These are phyloP conservation scores for Trichoderma afroharzianum DNA, from an alignment of 2,329 filamentous ascomycete genomes.

Conservation along the genomic window DNA sequence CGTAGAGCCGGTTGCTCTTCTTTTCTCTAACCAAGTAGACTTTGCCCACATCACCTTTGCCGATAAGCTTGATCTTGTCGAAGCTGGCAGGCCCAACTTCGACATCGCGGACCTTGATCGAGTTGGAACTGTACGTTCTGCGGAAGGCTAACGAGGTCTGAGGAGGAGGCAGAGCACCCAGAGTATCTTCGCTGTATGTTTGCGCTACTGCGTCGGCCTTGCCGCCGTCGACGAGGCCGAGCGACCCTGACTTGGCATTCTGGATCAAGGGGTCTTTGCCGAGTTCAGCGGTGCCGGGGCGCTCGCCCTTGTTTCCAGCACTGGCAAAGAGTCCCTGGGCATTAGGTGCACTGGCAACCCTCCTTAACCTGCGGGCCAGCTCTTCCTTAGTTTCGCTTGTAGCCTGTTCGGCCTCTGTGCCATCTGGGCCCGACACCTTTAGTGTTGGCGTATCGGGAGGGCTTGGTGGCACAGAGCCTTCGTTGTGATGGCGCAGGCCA, in stretches of 20 bases:
- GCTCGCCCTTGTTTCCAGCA: constrained; percentile 44
- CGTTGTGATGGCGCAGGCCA: constrained; percentile 89
- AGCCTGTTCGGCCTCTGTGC: constrained; percentile 61
- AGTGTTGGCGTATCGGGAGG: constrained; percentile 85
- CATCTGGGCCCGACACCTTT: constrained; percentile 66
- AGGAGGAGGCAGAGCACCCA: constrained; percentile 62
- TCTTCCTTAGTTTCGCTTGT: constrained; percentile 87
- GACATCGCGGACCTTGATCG: constrained; percentile 96
- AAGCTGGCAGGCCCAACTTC: constrained; percentile 95
- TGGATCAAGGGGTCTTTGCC: constrained; percentile 72
- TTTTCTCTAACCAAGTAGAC: constrained; percentile 97
- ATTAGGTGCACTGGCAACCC: constrained; percentile 95
- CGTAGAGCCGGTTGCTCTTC: constrained; percentile 91
- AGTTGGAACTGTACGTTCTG: constrained; percentile 97
- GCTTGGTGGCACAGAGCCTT: constrained; percentile 86
- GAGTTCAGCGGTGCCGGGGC: constrained; percentile 80
- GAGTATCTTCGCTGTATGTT: constrained; percentile 46
- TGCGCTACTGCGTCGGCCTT: constrained; percentile 33
- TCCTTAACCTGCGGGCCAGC: constrained; percentile 83
- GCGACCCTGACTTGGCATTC: constrained; percentile 43
- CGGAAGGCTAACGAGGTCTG: constrained; percentile 74
- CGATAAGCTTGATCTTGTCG: constrained; percentile 99
- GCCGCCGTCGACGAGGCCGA: constrained; percentile 34
- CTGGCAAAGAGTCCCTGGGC: constrained; percentile 83
- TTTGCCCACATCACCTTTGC: constrained; percentile 97